Percentiles rank a stretch among this genome's conserved stretches.
phyloP scores from a whole-genome alignment of 768 basidiomycete genomes.

The Chalciporus sphaerocephalus region DNA sequence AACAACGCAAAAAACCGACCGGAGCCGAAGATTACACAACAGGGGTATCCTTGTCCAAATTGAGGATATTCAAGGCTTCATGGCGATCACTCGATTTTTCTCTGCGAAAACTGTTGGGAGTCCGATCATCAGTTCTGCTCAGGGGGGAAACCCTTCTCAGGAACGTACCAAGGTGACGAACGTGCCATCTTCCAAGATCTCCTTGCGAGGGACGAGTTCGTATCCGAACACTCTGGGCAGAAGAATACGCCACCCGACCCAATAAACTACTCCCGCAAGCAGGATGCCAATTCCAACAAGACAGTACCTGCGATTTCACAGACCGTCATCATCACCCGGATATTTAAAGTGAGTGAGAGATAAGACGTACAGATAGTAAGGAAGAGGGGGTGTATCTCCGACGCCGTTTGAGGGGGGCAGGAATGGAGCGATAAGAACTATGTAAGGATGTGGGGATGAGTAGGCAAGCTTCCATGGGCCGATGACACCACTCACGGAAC shows the following conservation, averaged over 20 bases:
- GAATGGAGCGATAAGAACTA: constrained; percentile 55
- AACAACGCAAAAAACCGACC: too few relatives aligned
- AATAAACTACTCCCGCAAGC: constrained; percentile 45
- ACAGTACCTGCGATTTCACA: constrained; percentile 39
- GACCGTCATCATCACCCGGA: not conserved
- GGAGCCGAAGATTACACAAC: too few relatives aligned
- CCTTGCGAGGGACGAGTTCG: constrained; percentile 44
- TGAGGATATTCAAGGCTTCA: too few relatives aligned
- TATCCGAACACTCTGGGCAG: constrained; percentile 49
- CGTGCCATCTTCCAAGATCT: constrained; percentile 47
- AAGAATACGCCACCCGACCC: constrained; percentile 50
- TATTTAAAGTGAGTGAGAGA: not conserved
- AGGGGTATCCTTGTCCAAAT: too few relatives aligned
- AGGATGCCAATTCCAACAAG: constrained; percentile 50
- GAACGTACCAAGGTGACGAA: constrained; percentile 48
- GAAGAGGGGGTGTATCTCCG: constrained; percentile 57
- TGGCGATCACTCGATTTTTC: not conserved
- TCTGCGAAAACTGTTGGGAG: constrained; percentile 3
- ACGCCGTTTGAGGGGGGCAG: constrained; percentile 48
- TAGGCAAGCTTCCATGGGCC: not conserved
- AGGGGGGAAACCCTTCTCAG: too few relatives aligned
- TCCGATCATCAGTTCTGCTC: not conserved
- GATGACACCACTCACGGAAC: constrained; percentile 40
- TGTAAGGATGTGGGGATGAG: not conserved
- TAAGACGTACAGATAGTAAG: constrained; percentile 47